Evolutionary conservation across 73 alveolate species (phyloP).

Genomic region (Tetrahymena thermophila): DNA sequence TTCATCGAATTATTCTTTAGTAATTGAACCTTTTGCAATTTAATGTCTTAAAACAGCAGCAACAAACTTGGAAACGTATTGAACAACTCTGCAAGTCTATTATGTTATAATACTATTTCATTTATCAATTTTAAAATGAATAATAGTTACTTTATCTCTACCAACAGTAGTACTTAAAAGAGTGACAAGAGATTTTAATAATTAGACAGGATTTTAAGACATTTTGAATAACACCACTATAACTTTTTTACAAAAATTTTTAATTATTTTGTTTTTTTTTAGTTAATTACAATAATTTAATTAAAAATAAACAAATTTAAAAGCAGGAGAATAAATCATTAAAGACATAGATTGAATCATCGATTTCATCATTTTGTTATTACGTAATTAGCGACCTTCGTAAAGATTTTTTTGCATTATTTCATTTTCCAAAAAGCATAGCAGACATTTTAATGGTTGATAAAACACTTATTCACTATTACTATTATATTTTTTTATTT

Average conservation of each 20-base stretch:
- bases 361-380: background rate
- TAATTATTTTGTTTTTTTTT: background rate
- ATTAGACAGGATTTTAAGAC: background rate
- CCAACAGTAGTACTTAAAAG: background rate
- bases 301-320: background rate
- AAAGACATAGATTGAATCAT: background rate
- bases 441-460: background rate
- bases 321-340: background rate
- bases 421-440: background rate
- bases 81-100: background rate
- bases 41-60: background rate
- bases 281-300: background rate
- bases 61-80: background rate
- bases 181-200: background rate
- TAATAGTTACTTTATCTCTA: background rate
- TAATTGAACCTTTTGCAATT: background rate
- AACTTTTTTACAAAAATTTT: background rate
- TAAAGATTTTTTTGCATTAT: background rate
- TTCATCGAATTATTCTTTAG: background rate
- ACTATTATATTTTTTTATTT: no score
- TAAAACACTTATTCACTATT: background rate
- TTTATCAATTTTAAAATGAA: background rate
- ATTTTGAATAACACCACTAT: background rate
- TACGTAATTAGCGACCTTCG: background rate
- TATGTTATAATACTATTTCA: background rate